Percentiles rank a stretch among this genome's conserved stretches.
Evolutionary conservation across 805 yeast genomes (phyloP).

Genomic region (Zygosaccharomyces bailii): DNA sequence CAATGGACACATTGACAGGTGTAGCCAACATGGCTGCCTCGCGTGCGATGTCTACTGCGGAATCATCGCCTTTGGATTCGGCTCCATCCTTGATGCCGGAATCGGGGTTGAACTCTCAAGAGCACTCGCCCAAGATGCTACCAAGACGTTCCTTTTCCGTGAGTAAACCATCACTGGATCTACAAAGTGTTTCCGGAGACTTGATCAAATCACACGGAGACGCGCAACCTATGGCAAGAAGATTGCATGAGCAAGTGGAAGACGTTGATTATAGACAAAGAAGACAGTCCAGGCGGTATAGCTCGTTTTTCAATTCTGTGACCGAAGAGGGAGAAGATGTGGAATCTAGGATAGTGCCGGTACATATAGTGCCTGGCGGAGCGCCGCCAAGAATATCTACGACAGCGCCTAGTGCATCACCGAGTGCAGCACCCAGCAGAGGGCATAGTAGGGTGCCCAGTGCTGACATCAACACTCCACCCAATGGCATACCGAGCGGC

Average conservation of each 20-base stretch:
- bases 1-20: slow-evolving; percentile 16
- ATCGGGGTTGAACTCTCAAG: slow-evolving; percentile 11
- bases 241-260: slow-evolving; percentile 24
- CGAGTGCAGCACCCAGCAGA: slow-evolving; percentile 12
- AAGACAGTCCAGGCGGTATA: slow-evolving; percentile 19
- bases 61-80: slow-evolving; percentile 20
- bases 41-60: slow-evolving; percentile 8
- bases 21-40: slow-evolving; percentile 27
- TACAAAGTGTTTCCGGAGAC: slow-evolving; percentile 38
- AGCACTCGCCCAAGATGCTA: slow-evolving; percentile 23
- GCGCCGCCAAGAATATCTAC: too few species aligned
- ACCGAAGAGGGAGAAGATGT: slow-evolving; percentile 16
- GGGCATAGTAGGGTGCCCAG: slow-evolving; percentile 9
- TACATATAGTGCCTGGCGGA: background rate
- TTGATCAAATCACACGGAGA: slow-evolving; percentile 34
- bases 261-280: slow-evolving; percentile 15
- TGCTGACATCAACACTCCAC: slow-evolving; percentile 3
- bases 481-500: background rate
- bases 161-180: slow-evolving; percentile 37
- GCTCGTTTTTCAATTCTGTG: slow-evolving; percentile 16
- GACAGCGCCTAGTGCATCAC: background rate
- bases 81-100: slow-evolving; percentile 19
- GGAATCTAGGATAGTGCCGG: slow-evolving; percentile 1
- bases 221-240: slow-evolving; percentile 20
- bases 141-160: slow-evolving; percentile 26